Evolutionary conservation across 1,284 basidiomycete genomes (phyloP).

Genomic region (Coriolopsis trogii): DNA sequence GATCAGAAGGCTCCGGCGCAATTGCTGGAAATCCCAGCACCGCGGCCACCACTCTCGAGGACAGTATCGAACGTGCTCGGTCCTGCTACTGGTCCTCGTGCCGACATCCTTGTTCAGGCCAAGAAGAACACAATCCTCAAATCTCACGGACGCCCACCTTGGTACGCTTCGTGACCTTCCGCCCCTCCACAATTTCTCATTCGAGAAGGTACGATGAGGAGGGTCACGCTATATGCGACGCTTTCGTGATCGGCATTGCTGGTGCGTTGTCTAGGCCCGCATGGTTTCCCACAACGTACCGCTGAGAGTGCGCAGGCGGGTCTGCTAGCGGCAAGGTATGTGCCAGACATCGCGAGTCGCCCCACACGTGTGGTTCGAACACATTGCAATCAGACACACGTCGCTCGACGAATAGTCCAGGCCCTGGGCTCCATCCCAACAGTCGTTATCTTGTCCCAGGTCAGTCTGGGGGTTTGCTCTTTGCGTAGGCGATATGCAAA

Average conservation of each 20-base stretch:
- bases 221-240: slow-evolving; percentile 67
- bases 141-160: slow-evolving; percentile 80
- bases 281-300: neutral
- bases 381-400: slow-evolving; percentile 72
- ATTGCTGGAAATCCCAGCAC: slow-evolving; percentile 9
- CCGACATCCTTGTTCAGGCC: slow-evolving; percentile 29
- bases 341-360: too few relatives aligned
- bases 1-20: slow-evolving; percentile 7
- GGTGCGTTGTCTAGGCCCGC: slow-evolving; percentile 51
- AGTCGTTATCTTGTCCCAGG: slow-evolving; percentile 88
- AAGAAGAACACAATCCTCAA: slow-evolving; percentile 82
- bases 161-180: slow-evolving; percentile 50
- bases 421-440: slow-evolving; percentile 84
- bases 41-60: slow-evolving; percentile 21
- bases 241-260: slow-evolving; percentile 93
- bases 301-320: slow-evolving; percentile 73
- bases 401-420: slow-evolving; percentile 86
- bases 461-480: slow-evolving; percentile 29
- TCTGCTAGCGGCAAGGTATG: slow-evolving; percentile 96
- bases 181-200: slow-evolving; percentile 4
- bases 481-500: neutral
- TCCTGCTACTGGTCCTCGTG: slow-evolving; percentile 12
- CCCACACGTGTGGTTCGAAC: too few relatives aligned
- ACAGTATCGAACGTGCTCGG: slow-evolving; percentile 16
- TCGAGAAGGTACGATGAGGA: slow-evolving; percentile 72